A percentile compares a stretch with the other conserved stretches of the same genome.
Evolutionary conservation across 768 basidiomycete genomes (phyloP).

Genomic region (Gloeostereum incarnatum): DNA sequence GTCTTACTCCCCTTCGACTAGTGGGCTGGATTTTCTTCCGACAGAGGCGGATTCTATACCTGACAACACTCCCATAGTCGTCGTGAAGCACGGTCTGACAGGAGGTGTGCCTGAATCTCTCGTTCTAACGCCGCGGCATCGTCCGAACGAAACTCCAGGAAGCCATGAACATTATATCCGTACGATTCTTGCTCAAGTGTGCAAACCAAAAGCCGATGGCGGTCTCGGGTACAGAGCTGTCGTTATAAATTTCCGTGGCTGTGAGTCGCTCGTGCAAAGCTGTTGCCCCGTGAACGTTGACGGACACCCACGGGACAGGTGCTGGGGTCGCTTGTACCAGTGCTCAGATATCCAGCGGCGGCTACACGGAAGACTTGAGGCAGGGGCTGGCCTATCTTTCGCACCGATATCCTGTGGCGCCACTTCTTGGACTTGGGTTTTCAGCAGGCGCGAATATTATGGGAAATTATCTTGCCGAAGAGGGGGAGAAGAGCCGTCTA

Average conservation of each 20-base stretch:
- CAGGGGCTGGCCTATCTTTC: conserved; percentile 72
- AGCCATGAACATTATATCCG: conserved; percentile 90
- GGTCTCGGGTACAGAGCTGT: conserved; percentile 86
- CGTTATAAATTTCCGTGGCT: conserved; percentile 89
- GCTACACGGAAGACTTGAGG: conserved; percentile 83
- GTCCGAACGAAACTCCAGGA: conserved; percentile 27
- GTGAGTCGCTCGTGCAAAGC: conserved; percentile 31
- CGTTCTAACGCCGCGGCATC: not conserved
- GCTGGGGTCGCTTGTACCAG: conserved; percentile 79
- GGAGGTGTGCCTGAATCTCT: conserved; percentile 24
- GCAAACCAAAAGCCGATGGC: conserved; percentile 57
- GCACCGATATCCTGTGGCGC: conserved; percentile 65
- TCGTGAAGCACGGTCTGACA: conserved; percentile 48
- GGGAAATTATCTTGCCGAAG: conserved; percentile 82
- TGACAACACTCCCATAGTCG: conserved; percentile 40
- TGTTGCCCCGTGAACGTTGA: conserved; percentile 8
- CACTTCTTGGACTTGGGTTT: conserved; percentile 84
- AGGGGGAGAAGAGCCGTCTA: conserved; percentile 55
- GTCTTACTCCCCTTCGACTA: conserved; percentile 13
- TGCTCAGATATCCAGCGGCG: conserved; percentile 78
- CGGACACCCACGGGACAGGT: conserved; percentile 32
- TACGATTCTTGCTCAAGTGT: conserved; percentile 66
- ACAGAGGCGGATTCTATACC: conserved; percentile 23
- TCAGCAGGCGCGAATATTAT: conserved; percentile 90
- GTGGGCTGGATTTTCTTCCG: conserved; percentile 61